phyloP scores from a whole-genome alignment of 345 rosid genomes.

The Melastoma malabathricum region DNA sequence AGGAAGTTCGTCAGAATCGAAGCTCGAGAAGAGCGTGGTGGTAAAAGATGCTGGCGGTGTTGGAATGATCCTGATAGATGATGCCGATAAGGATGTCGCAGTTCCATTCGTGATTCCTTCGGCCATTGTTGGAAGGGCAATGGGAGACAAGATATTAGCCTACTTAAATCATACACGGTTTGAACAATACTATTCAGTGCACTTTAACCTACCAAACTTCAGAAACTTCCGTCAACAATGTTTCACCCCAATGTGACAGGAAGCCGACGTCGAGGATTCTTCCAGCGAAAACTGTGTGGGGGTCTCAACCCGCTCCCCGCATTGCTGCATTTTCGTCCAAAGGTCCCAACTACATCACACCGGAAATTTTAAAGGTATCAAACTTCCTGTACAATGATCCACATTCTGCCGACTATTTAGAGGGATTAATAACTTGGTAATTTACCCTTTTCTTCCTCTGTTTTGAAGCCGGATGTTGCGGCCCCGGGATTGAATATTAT shows the following conservation, averaged over 20 bases:
- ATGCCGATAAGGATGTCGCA: constrained; percentile 33
- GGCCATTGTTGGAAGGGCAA: constrained; percentile 30
- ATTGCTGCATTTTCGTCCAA: constrained; percentile 37
- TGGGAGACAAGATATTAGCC: constrained; percentile 28
- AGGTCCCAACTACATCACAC: constrained; percentile 44
- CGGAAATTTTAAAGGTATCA: constrained; percentile 38
- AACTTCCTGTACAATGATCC: no score
- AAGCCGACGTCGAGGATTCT: constrained; percentile 26
- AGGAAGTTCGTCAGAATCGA: constrained; percentile 37
- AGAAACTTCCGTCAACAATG: background rate
- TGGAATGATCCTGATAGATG: constrained; percentile 45
- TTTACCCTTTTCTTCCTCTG: constrained; percentile 1
- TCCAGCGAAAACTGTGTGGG: constrained; percentile 32
- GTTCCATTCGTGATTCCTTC: constrained; percentile 42
- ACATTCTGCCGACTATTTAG: no score
- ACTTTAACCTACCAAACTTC: background rate
- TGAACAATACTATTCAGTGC: constrained; percentile 7
- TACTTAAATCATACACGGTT: constrained; percentile 31
- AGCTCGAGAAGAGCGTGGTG: constrained; percentile 29
- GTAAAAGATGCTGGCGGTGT: constrained; percentile 49
- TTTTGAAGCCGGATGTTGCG: constrained; percentile 36
- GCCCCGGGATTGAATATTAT: constrained; percentile 52
- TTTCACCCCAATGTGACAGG: constrained; percentile 13
- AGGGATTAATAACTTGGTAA: background rate
- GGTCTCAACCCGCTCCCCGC: constrained; percentile 33